A percentile compares a stretch with the other conserved stretches of the same genome.
Conservation (phyloP, 805 yeast species). For the Lipomyces yamanashiensis region DNA sequence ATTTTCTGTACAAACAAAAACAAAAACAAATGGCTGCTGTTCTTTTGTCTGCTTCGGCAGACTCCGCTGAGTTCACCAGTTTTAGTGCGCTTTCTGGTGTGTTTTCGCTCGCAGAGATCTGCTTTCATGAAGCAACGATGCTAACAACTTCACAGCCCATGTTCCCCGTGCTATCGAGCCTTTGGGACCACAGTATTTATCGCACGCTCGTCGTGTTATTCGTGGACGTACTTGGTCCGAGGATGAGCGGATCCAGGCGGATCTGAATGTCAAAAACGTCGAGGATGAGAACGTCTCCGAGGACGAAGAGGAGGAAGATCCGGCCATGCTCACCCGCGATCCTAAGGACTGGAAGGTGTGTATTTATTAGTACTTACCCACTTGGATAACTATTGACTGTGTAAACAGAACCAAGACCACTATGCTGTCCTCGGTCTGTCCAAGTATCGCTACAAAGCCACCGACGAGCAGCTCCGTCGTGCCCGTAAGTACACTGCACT, state of each 20-base stretch:
- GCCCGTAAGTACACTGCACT: slow-evolving; percentile 59
- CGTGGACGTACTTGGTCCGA: slow-evolving; percentile 99
- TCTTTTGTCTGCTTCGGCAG: slow-evolving; percentile 23
- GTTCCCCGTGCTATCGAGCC: slow-evolving; percentile 80
- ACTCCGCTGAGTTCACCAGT: slow-evolving; percentile 16
- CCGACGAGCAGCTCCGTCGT: slow-evolving; percentile 88
- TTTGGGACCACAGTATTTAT: slow-evolving; percentile 92
- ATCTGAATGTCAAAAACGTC: slow-evolving; percentile 72
- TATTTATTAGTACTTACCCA: too few relatives aligned
- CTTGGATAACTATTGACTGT: too few relatives aligned
- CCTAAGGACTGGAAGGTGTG: slow-evolving; percentile 92
- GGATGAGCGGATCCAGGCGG: slow-evolving; percentile 91
- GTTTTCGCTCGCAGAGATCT: background rate
- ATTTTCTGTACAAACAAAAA: too few relatives aligned
- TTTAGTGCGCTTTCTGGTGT: slow-evolving; percentile 21
- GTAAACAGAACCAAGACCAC: slow-evolving; percentile 77
- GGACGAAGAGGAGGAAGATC: slow-evolving; percentile 70
- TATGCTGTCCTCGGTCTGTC: slow-evolving; percentile 95
- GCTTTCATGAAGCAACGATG: background rate
- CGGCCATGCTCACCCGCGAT: slow-evolving; percentile 80
- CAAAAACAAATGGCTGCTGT: slow-evolving; percentile 10
- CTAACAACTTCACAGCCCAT: slow-evolving; percentile 34
- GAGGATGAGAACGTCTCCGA: slow-evolving; percentile 60
- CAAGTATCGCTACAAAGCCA: slow-evolving; percentile 87
- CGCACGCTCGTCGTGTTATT: slow-evolving; percentile 93